Evolutionary conservation across 2,329 filamentous ascomycete genomes (phyloP), one percentile per base, ranked within the genome.

Genomic region (Meredithiella fracta): DNA sequence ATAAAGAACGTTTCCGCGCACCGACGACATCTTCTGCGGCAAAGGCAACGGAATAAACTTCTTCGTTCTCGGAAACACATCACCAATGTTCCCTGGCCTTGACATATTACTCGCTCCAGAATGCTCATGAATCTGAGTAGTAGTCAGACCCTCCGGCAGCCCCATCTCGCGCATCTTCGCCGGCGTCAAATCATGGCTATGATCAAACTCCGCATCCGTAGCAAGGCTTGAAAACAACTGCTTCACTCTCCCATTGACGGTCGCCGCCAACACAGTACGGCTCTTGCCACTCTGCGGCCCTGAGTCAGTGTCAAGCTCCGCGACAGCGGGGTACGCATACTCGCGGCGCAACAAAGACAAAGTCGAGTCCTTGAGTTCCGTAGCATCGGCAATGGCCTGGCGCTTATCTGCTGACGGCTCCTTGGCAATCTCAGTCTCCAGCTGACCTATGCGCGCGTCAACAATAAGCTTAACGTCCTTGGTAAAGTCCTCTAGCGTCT

Each of bases 141-240:
- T 62, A 20, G 79, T 79, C 44, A 95, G 78, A 38, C 88, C 87
- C 58, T 80, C 82, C 0, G 90, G 90, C 25, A 96, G 70, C 20
- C 72, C 76, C 38, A 76, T 73, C 63, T 87, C 83, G 53, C 78
- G 75, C 8, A 88, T 69, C 9, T 75, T 70, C 51, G 47, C 26
- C 61, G 49, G 64, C 38, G 67, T 63, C 38, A 63, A 47, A 11
- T 47, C 38, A 67, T 69, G 58, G 51, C 55, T 53, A 29, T 56
- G 51, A 42, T 59, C 57, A 23, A 59, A 59, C 23, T 66, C 63
- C 9, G 64, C 58, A 1, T 67, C 63, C 14, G 64, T 50, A 7
- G 69, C 86, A 52, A 95, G 72, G 67, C 90, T 94, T 3, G 91
- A 94, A 66, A 92, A 96, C 3, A 96, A 72, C 59, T 91, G 85